Evolutionary conservation across 768 basidiomycete species (phyloP).

Genomic region (Pholiota microspora): DNA sequence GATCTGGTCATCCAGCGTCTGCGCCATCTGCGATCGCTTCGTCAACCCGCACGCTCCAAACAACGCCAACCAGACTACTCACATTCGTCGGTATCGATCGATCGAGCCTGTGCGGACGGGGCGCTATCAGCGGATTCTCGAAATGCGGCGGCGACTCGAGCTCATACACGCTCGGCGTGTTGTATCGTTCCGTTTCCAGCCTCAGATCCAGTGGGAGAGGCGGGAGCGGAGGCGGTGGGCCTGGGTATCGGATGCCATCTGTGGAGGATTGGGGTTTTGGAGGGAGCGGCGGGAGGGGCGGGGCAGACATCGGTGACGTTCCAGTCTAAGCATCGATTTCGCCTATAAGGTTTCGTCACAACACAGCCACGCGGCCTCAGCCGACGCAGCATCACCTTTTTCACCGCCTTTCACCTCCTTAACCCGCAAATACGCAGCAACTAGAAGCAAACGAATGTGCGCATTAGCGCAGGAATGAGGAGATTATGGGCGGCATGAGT

Average conservation of each 20-base stretch:
- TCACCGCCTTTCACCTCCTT: too few relatives aligned
- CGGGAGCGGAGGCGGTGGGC: background rate
- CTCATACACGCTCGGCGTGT: conserved; percentile 28
- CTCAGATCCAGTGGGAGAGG: conserved; percentile 23
- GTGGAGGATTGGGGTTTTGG: conserved; percentile 44
- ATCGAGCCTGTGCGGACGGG: conserved; percentile 62
- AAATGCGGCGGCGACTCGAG: conserved; percentile 45
- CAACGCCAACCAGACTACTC: too few relatives aligned
- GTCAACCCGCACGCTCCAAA: background rate
- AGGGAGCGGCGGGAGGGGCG: conserved; percentile 44
- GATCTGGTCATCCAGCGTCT: conserved; percentile 51
- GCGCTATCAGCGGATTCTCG: conserved; percentile 58
- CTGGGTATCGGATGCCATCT: background rate
- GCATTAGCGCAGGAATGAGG: too few relatives aligned
- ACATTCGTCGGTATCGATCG: conserved; percentile 63
- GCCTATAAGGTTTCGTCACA: background rate
- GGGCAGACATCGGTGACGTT: background rate
- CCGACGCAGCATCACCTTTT: background rate
- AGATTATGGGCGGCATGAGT: too few relatives aligned
- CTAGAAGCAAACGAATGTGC: too few relatives aligned
- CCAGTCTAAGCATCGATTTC: background rate
- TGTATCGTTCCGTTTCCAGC: conserved; percentile 20
- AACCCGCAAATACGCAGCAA: too few relatives aligned
- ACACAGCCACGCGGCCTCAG: background rate
- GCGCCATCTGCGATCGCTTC: conserved; percentile 51